These are phyloP conservation scores for Lactarius deliciosus DNA, from an alignment of 768 basidiomycete genomes.

Conservation along the genomic window DNA sequence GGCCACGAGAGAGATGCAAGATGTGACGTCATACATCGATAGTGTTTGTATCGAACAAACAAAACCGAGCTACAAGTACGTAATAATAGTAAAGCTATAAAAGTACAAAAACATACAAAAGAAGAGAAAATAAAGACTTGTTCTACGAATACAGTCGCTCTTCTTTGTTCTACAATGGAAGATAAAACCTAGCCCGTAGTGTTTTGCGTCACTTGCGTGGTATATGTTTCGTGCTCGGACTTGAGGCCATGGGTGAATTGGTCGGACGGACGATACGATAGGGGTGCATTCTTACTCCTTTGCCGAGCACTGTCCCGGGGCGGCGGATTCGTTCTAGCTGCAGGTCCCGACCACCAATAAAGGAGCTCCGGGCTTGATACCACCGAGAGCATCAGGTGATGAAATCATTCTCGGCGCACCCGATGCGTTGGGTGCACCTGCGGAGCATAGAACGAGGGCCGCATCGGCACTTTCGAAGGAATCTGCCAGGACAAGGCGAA, in stretches of 20 bases:
- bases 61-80: background rate
- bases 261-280: conserved; percentile 46
- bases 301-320: conserved; percentile 41
- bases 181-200: conserved; percentile 1
- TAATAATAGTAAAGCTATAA: conserved; percentile 7
- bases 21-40: conserved; percentile 16
- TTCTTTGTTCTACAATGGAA: conserved; percentile 9
- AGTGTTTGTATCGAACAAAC: conserved; percentile 18
- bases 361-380: conserved; percentile 31
- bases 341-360: conserved; percentile 54
- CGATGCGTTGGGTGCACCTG: conserved; percentile 31
- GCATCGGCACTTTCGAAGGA: conserved; percentile 52
- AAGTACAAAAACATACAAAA: conserved; percentile 11
- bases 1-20: background rate
- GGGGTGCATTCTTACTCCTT: conserved; percentile 54
- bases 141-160: conserved; percentile 24
- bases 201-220: conserved; percentile 20
- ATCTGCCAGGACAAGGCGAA: conserved; percentile 31
- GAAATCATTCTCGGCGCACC: conserved; percentile 26
- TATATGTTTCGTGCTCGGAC: conserved; percentile 1
- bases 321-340: conserved; percentile 48
- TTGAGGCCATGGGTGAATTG: background rate
- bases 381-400: conserved; percentile 25
- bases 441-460: conserved; percentile 46
- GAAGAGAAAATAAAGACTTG: background rate